Percentiles rank a stretch among this genome's conserved stretches.
These are phyloP conservation scores for Leccinum griseonigrum DNA, from an alignment of 1,284 basidiomycete genomes.

Conservation along the genomic window DNA sequence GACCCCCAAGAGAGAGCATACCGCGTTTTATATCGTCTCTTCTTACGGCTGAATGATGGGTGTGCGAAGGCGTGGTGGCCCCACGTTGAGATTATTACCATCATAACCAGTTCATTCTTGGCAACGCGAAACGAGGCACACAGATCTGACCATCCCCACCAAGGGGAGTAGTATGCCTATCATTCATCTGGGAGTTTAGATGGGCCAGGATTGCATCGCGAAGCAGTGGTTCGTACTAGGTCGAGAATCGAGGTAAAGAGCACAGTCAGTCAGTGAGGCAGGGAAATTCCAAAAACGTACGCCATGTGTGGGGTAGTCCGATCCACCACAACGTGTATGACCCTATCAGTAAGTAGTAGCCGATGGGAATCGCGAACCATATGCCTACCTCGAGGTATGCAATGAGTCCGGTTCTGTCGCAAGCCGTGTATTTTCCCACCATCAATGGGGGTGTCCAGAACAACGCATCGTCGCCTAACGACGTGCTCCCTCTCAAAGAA, in stretches of 20 bases:
- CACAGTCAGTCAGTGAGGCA: neutral
- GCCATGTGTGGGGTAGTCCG: neutral
- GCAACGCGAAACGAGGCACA: neutral
- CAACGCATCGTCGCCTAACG: no score
- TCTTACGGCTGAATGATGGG: neutral
- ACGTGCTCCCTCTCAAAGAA: no score
- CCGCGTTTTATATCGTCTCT: slow-evolving; percentile 11
- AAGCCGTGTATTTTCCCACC: neutral
- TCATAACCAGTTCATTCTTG: neutral
- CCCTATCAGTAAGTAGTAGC: neutral
- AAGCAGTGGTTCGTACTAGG: neutral
- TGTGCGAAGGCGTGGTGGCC: neutral
- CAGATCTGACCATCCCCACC: neutral
- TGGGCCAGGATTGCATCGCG: neutral
- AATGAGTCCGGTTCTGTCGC: neutral
- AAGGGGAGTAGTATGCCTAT: neutral
- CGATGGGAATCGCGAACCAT: neutral
- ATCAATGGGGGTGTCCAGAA: no score
- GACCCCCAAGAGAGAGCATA: neutral
- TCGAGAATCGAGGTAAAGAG: neutral
- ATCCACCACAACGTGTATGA: neutral
- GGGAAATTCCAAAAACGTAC: neutral
- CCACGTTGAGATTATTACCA: no score
- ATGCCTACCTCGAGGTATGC: neutral
- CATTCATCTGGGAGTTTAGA: neutral